phyloP scores from a whole-genome alignment of 2,329 filamentous ascomycete species.

The Fusarium sp. region DNA sequence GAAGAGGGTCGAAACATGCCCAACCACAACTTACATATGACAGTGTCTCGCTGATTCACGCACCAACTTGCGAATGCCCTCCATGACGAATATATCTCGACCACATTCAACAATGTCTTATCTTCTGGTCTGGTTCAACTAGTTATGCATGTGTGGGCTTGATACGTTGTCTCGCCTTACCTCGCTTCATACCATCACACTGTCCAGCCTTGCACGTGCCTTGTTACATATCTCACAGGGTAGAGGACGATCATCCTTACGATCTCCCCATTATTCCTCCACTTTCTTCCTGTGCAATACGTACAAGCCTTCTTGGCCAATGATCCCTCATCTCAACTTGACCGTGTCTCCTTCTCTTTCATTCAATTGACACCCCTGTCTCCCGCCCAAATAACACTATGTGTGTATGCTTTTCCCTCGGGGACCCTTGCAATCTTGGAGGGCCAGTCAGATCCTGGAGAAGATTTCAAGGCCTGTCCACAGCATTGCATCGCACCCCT shows the following conservation, averaged over 20 bases:
- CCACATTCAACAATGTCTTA: constrained; percentile 15
- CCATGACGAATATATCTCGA: neutral
- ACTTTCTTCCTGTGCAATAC: constrained; percentile 12
- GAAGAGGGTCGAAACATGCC: constrained; percentile 23
- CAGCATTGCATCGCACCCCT: constrained; percentile 42
- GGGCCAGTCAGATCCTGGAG: constrained; percentile 16
- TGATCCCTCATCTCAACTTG: constrained; percentile 38
- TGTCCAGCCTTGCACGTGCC: constrained; percentile 14
- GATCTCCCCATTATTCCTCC: constrained; percentile 39
- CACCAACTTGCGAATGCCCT: constrained; percentile 7
- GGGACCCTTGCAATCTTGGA: constrained; percentile 26
- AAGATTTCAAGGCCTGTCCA: constrained; percentile 22
- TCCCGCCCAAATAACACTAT: constrained; percentile 27
- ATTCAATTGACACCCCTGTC: constrained; percentile 30
- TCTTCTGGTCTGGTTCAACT: constrained; percentile 10
- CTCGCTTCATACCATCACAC: constrained; percentile 26
- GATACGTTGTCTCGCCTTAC: constrained; percentile 32
- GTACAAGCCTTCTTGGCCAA: constrained; percentile 17
- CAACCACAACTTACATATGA: constrained; percentile 4
- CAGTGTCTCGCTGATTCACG: neutral
- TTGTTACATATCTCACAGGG: constrained; percentile 38
- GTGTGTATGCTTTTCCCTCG: constrained; percentile 34
- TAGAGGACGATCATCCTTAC: constrained; percentile 40
- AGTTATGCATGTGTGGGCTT: constrained; percentile 10
- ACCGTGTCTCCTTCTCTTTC: constrained; percentile 18